phyloP scores from a whole-genome alignment of 495 filamentous ascomycete genomes.

The Podospora pseudoanserina region DNA sequence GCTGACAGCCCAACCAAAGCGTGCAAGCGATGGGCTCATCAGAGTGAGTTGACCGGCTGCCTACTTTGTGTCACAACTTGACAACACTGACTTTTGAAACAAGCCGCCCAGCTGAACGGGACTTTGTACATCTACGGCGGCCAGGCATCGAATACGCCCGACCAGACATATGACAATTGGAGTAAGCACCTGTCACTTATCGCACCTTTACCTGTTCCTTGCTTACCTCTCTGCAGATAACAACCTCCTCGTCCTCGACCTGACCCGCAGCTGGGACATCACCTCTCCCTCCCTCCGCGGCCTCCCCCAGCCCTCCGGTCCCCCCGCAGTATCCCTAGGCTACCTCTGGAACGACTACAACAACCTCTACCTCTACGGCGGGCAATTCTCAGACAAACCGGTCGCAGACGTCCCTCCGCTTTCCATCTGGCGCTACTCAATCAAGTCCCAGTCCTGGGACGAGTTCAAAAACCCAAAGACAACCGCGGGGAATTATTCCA shows the following conservation, averaged over 20 bases:
- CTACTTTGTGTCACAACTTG: neutral
- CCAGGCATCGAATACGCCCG: slow-evolving; percentile 47
- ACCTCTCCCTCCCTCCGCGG: slow-evolving; percentile 55
- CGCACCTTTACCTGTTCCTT: neutral
- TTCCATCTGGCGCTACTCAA: slow-evolving; percentile 65
- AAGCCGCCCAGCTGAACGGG: slow-evolving; percentile 60
- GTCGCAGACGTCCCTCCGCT: slow-evolving; percentile 47
- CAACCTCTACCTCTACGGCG: slow-evolving; percentile 68
- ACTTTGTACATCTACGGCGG: slow-evolving; percentile 76
- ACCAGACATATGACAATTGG: slow-evolving; percentile 60
- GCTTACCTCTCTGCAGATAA: slow-evolving; percentile 51
- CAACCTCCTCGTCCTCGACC: slow-evolving; percentile 62
- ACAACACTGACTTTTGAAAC: slow-evolving; percentile 13
- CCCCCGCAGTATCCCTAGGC: slow-evolving; percentile 65
- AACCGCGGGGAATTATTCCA: slow-evolving; percentile 55
- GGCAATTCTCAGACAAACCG: slow-evolving; percentile 62
- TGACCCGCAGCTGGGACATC: slow-evolving; percentile 66
- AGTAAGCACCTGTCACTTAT: slow-evolving; percentile 44
- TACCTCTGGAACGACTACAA: slow-evolving; percentile 68
- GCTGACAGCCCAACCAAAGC: slow-evolving; percentile 50
- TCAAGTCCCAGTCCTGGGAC: slow-evolving; percentile 55
- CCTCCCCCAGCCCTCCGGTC: slow-evolving; percentile 62
- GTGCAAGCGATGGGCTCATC: slow-evolving; percentile 66
- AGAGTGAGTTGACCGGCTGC: slow-evolving; percentile 42
- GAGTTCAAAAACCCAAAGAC: slow-evolving; percentile 55